phyloP scores from a whole-genome alignment of 2,329 filamentous ascomycete genomes.

The Neonectria coccinea region DNA sequence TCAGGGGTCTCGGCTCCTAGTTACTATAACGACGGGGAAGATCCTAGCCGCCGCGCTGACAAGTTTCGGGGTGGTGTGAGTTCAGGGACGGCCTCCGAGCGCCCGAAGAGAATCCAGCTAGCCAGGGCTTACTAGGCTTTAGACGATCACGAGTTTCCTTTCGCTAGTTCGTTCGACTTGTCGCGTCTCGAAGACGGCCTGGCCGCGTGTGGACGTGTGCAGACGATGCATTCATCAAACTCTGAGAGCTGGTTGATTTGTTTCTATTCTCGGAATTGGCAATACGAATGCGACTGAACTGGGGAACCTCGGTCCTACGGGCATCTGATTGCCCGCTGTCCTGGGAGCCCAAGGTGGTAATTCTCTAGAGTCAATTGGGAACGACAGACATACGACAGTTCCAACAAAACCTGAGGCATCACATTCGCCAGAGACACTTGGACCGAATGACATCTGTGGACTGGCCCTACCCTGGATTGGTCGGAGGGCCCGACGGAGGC shows the following conservation, averaged over 20 bases:
- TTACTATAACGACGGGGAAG: slow-evolving; percentile 44
- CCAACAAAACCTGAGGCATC: neutral
- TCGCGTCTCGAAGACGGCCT: slow-evolving; percentile 21
- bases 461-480: neutral
- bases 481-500: neutral
- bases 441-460: too few relatives aligned
- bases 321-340: slow-evolving; percentile 15
- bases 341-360: neutral
- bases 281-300: slow-evolving; percentile 13
- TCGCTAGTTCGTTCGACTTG: slow-evolving; percentile 17
- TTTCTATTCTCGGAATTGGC: slow-evolving; percentile 23
- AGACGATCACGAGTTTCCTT: slow-evolving; percentile 34
- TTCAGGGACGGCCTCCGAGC: slow-evolving; percentile 25
- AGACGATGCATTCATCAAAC: slow-evolving; percentile 16
- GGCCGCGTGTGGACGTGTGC: slow-evolving; percentile 16
- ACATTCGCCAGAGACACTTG: neutral
- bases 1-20: slow-evolving; percentile 35
- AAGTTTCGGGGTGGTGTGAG: slow-evolving; percentile 34
- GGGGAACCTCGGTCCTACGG: slow-evolving; percentile 21
- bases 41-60: slow-evolving; percentile 32
- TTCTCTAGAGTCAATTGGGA: slow-evolving; percentile 2
- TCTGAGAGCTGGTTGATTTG: slow-evolving; percentile 15
- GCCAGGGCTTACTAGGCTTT: slow-evolving; percentile 18
- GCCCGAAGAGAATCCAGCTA: slow-evolving; percentile 4
- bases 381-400: neutral